A percentile compares a stretch with the other conserved stretches of the same genome.
phyloP scores from a whole-genome alignment of 2,329 filamentous ascomycete genomes.

The Curvularia lunata region DNA sequence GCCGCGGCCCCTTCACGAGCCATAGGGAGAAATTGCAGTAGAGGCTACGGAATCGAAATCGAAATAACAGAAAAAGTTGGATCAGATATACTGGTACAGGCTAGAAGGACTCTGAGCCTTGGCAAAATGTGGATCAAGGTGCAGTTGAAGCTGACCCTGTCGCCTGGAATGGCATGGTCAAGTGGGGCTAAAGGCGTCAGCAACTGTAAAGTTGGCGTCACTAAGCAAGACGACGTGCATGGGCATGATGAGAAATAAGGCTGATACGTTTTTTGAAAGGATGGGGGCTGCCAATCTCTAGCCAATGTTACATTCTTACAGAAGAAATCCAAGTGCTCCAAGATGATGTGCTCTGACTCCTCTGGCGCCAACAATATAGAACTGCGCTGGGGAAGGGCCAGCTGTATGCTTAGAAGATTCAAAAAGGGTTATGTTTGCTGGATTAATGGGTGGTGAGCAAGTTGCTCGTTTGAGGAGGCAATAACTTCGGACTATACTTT shows the following conservation, averaged over 20 bases:
- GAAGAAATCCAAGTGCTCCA: too few species aligned
- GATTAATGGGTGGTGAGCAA: too few species aligned
- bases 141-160: conserved; percentile 12
- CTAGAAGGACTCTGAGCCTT: background rate
- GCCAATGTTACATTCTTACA: too few species aligned
- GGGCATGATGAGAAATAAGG: background rate
- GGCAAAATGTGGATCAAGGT: background rate
- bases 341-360: too few species aligned
- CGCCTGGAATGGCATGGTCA: conserved; percentile 25
- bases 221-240: background rate
- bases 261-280: too few species aligned
- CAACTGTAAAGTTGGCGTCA: background rate
- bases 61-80: background rate
- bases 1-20: conserved; percentile 9
- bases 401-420: too few species aligned
- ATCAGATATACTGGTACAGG: background rate
- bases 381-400: too few species aligned
- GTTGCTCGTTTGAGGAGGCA: background rate
- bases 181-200: conserved; percentile 15
- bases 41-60: background rate
- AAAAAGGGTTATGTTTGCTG: too few species aligned
- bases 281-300: too few species aligned
- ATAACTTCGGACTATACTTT: background rate
- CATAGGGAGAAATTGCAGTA: conserved; percentile 8
- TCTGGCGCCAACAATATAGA: too few species aligned